These are phyloP conservation scores for Echinochloa phyllopogon DNA, from an alignment of 176 grass and related monocot species.

Conservation along the genomic window DNA sequence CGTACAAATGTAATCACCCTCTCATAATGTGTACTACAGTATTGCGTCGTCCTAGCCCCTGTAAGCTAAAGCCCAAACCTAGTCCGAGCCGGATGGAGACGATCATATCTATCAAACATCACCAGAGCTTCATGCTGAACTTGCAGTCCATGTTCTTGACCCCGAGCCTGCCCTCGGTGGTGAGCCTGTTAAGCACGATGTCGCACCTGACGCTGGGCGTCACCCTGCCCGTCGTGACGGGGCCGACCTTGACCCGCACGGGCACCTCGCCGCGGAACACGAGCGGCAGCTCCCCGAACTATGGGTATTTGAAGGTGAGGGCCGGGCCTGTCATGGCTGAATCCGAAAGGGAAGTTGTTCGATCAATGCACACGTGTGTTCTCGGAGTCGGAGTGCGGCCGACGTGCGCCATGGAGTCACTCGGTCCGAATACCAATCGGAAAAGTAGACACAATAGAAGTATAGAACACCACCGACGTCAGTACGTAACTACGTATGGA, in stretches of 20 bases:
- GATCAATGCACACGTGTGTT: background rate
- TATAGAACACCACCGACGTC: background rate
- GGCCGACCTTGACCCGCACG: slow-evolving; percentile 42
- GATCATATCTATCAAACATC: background rate
- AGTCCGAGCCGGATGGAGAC: background rate
- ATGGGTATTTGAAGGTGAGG: background rate
- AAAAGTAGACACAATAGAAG: background rate
- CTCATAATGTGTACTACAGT: no score
- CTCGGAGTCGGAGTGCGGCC: background rate
- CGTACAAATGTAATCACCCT: no score
- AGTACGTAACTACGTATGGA: no score
- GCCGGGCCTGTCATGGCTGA: no score
- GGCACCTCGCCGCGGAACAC: slow-evolving; percentile 53
- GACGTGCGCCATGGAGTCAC: background rate
- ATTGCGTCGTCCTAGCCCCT: no score
- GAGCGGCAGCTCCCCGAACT: slow-evolving; percentile 48
- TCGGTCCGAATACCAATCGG: background rate
- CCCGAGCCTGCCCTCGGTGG: slow-evolving; percentile 24
- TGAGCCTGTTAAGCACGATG: slow-evolving; percentile 53
- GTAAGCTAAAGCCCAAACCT: background rate
- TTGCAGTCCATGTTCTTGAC: slow-evolving; percentile 54
- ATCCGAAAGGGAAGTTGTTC: background rate
- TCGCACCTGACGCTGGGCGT: slow-evolving; percentile 43
- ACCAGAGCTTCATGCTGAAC: slow-evolving; percentile 46
- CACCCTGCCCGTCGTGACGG: slow-evolving; percentile 34